Base-by-base conservation (phyloP, 2,329 filamentous ascomycete species). In the Phaeosphaeriaceae sp. region DNA sequence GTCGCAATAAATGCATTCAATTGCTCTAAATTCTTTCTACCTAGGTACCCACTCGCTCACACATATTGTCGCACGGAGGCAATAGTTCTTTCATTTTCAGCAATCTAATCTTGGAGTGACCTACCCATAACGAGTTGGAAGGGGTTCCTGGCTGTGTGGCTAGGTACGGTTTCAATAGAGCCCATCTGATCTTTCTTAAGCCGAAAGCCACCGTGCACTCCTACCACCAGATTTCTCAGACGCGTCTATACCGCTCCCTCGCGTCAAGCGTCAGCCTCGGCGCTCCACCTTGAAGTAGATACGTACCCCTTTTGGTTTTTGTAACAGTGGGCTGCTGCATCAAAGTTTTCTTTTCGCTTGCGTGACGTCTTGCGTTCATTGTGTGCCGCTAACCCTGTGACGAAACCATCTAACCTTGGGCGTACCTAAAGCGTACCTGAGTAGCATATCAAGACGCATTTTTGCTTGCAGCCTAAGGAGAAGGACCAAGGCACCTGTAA, bases 201-300 rank as follows among this genome's bases (percentile, higher is more conserved):
- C 52, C 57, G 52, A 60, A 55, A 7, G 32, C 17, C 55, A 60
- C 61, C 59, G 62, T 63, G 62, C 61, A 48, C 62, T 49, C 48
- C 45, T 54, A 32, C 26, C 43, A 53, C 50, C 54, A 59, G 49
- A 49, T 66, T 61, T 68, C 58, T 56, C 49, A 26, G 63, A 73
- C 68, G 70, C 68, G 70, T 73, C 58, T 50, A 59, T 63, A 59
- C 48, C 60, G 63, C 60, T 50, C 48, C 51, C 52, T 64, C 59
- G 58, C 58, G 58, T 61, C 55, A 49, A 42, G 44, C 51, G 55
- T 62, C 56, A 50, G 50, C 51, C 52, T 60, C 56, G 41, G 39
- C 42, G 54, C 55, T 63, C 62, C 58, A 63, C 58, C 52, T 45
- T 53, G 56, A 42, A 38, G 37, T 45, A 37, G 44, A 47, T 50